Conservation (phyloP, 768 basidiomycete genomes). For the Mycena galopus region DNA sequence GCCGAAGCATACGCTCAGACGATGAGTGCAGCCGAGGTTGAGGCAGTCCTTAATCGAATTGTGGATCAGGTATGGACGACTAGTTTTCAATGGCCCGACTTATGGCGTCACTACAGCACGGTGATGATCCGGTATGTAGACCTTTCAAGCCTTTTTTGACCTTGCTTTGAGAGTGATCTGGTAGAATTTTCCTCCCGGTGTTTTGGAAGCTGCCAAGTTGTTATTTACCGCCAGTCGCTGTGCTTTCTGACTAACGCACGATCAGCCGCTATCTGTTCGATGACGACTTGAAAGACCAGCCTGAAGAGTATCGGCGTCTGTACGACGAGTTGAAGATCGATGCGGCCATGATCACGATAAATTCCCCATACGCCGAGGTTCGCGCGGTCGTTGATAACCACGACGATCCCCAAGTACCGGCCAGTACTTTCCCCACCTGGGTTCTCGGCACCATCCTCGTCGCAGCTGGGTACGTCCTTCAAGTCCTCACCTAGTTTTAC, state of each 20-base stretch:
- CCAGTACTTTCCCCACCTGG: slow-evolving; percentile 66
- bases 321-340: slow-evolving; percentile 43
- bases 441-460: slow-evolving; percentile 45
- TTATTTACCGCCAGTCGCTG: not conserved
- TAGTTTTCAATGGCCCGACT: not conserved
- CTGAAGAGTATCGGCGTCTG: slow-evolving; percentile 34
- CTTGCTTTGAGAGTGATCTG: not conserved
- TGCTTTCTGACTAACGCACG: not conserved
- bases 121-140: no score
- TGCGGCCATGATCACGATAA: slow-evolving; percentile 43
- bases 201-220: slow-evolving; percentile 20
- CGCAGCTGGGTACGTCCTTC: slow-evolving; percentile 6
- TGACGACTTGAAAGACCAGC: slow-evolving; percentile 19
- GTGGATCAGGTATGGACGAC: slow-evolving; percentile 23
- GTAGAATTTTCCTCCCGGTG: slow-evolving; percentile 26
- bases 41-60: slow-evolving; percentile 30
- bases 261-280: slow-evolving; percentile 34
- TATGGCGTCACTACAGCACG: no score
- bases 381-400: slow-evolving; percentile 69
- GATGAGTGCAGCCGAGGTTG: slow-evolving; percentile 29
- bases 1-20: slow-evolving; percentile 23
- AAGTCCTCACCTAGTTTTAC: not conserved
- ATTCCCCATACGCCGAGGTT: slow-evolving; percentile 75
- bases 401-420: slow-evolving; percentile 63
- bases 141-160: not conserved